phyloP scores from a whole-genome alignment of 345 rosid genomes.

The Atalantia buxifolia region DNA sequence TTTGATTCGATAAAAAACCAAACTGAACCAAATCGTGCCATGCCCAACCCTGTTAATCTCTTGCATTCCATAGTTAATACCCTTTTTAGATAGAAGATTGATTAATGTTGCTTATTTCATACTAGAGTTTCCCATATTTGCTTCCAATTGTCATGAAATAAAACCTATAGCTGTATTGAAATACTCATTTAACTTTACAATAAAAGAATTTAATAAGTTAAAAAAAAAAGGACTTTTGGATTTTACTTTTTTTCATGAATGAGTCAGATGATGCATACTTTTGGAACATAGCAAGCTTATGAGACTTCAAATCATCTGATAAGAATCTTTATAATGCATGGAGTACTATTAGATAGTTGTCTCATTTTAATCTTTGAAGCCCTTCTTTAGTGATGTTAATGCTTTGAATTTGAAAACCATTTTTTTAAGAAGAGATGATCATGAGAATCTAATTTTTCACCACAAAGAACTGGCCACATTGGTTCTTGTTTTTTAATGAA shows the following conservation, averaged over 20 bases:
- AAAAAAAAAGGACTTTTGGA: not conserved
- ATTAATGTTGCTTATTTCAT: not conserved
- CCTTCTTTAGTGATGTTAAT: not conserved
- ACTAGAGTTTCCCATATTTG: not conserved
- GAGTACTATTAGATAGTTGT: not conserved
- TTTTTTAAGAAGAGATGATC: not conserved
- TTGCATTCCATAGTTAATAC: no score
- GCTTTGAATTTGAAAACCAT: slow-evolving; percentile 16
- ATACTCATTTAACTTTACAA: not conserved
- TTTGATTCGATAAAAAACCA: no score
- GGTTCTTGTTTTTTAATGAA: slow-evolving; percentile 13
- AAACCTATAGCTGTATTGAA: not conserved
- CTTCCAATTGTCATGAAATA: not conserved
- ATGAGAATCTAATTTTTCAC: slow-evolving; percentile 7
- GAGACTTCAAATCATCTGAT: not conserved
- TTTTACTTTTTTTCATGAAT: not conserved
- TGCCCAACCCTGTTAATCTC: no score
- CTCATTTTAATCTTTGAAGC: not conserved
- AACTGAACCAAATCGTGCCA: no score
- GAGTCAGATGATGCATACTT: not conserved
- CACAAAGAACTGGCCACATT: slow-evolving; percentile 11
- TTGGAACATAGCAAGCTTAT: not conserved
- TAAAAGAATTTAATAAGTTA: not conserved
- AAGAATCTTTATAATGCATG: not conserved
- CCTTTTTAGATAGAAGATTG: not conserved